Conservation (phyloP, 2,329 filamentous ascomycete genomes). For the Fusarium citri region DNA sequence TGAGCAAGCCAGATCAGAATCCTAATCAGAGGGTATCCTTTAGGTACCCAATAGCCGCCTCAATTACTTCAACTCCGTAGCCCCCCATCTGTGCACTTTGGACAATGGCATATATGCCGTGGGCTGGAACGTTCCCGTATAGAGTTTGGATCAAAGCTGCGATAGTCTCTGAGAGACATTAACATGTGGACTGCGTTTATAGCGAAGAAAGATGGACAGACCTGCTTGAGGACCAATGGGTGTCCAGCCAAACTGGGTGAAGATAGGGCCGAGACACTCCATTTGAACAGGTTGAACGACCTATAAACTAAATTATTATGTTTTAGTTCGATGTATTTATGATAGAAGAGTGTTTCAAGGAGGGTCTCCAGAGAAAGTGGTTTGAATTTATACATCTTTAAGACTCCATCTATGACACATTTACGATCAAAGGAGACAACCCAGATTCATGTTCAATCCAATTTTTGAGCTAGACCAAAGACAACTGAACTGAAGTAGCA, state of each 20-base stretch:
- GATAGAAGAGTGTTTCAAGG: neutral
- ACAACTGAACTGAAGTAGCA: neutral
- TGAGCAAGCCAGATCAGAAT: neutral
- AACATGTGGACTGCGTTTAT: neutral
- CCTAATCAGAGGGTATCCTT: neutral
- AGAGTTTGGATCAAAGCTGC: neutral
- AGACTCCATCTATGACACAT: neutral
- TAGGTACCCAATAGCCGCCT: neutral
- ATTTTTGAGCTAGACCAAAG: neutral
- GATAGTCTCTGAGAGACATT: neutral
- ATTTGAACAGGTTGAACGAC: neutral
- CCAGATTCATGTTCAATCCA: neutral
- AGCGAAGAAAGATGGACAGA: neutral
- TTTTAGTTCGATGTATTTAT: neutral
- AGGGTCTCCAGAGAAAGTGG: neutral
- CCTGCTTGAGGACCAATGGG: neutral
- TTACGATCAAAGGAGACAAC: neutral
- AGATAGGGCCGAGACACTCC: neutral
- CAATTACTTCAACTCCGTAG: neutral
- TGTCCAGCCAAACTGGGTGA: neutral
- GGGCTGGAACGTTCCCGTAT: neutral
- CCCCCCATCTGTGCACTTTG: neutral
- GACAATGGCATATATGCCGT: neutral
- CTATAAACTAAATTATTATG: neutral
- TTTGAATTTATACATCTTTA: neutral